Percentiles rank a stretch among this genome's conserved stretches.
Evolutionary conservation across 176 grass and related monocot species (phyloP).

Genomic region (Aegilops tauschii): DNA sequence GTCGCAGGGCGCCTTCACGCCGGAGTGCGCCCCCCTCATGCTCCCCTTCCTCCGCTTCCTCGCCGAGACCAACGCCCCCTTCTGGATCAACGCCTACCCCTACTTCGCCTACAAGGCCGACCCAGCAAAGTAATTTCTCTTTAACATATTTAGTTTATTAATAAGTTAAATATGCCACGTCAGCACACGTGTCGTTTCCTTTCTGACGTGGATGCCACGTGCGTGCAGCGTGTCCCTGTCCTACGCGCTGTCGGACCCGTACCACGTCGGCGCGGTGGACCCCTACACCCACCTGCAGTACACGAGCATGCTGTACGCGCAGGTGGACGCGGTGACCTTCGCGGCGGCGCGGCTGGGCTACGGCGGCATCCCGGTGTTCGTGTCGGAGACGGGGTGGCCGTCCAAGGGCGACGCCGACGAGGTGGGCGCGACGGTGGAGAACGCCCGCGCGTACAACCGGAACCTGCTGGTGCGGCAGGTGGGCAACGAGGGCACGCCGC

Average conservation of each 20-base stretch:
- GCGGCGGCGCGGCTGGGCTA: slow-evolving; percentile 72
- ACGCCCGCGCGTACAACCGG: slow-evolving; percentile 74
- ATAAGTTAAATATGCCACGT: background rate
- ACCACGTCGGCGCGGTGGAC: slow-evolving; percentile 60
- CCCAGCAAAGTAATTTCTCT: slow-evolving; percentile 32
- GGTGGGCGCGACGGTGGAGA: slow-evolving; percentile 71
- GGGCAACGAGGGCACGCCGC: slow-evolving; percentile 72
- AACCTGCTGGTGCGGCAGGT: slow-evolving; percentile 75
- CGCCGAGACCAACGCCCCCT: slow-evolving; percentile 56
- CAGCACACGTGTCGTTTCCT: too few species aligned
- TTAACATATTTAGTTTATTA: too few species aligned
- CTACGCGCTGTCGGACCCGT: slow-evolving; percentile 72
- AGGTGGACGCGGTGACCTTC: slow-evolving; percentile 84
- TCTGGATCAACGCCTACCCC: slow-evolving; percentile 92
- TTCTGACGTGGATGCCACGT: background rate
- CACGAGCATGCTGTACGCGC: slow-evolving; percentile 96
- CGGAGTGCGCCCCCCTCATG: slow-evolving; percentile 50
- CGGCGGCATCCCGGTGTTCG: slow-evolving; percentile 52
- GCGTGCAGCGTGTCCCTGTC: slow-evolving; percentile 38
- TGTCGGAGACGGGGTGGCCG: slow-evolving; percentile 97
- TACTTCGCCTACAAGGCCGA: slow-evolving; percentile 93
- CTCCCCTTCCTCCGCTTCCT: slow-evolving; percentile 66
- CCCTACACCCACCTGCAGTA: slow-evolving; percentile 78
- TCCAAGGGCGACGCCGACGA: slow-evolving; percentile 83
- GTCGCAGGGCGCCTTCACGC: slow-evolving; percentile 69